Conservation (phyloP, 805 yeast genomes). For the Candida sanyiensis region DNA sequence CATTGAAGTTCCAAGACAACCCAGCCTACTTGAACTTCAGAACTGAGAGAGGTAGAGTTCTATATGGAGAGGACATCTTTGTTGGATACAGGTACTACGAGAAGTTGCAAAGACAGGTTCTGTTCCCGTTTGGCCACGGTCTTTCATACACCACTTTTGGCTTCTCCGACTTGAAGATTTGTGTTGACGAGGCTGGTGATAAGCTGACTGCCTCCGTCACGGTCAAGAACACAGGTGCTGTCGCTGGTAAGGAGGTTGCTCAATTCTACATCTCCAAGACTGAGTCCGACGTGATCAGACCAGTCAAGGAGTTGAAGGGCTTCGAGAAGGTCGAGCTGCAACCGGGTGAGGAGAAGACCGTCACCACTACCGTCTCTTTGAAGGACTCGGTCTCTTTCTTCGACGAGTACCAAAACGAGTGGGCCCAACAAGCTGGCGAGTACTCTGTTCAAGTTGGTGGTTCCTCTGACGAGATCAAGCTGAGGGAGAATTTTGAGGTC, state of each 20-base stretch:
- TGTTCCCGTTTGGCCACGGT: slow-evolving; percentile 60
- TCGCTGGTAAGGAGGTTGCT: slow-evolving; percentile 47
- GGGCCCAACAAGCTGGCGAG: slow-evolving; percentile 47
- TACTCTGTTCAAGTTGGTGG: slow-evolving; percentile 45
- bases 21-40: slow-evolving; percentile 51
- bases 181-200: slow-evolving; percentile 25
- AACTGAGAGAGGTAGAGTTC: slow-evolving; percentile 45
- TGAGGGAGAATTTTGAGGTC: slow-evolving; percentile 22
- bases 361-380: slow-evolving; percentile 32
- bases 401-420: slow-evolving; percentile 40
- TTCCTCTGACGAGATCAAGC: slow-evolving; percentile 26
- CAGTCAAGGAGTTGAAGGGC: slow-evolving; percentile 55
- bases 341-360: slow-evolving; percentile 37
- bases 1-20: slow-evolving; percentile 44
- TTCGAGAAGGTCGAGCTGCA: slow-evolving; percentile 42
- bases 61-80: slow-evolving; percentile 62
- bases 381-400: slow-evolving; percentile 49
- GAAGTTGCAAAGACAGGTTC: slow-evolving; percentile 39
- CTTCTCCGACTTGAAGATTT: slow-evolving; percentile 32
- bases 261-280: slow-evolving; percentile 45
- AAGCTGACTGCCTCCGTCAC: slow-evolving; percentile 29
- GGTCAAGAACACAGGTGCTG: slow-evolving; percentile 40
- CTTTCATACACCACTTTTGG: slow-evolving; percentile 52
- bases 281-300: slow-evolving; percentile 36
- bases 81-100: slow-evolving; percentile 62